Evolutionary conservation across 2,329 filamentous ascomycete genomes (phyloP).

Genomic region (Beauveria sp.): DNA sequence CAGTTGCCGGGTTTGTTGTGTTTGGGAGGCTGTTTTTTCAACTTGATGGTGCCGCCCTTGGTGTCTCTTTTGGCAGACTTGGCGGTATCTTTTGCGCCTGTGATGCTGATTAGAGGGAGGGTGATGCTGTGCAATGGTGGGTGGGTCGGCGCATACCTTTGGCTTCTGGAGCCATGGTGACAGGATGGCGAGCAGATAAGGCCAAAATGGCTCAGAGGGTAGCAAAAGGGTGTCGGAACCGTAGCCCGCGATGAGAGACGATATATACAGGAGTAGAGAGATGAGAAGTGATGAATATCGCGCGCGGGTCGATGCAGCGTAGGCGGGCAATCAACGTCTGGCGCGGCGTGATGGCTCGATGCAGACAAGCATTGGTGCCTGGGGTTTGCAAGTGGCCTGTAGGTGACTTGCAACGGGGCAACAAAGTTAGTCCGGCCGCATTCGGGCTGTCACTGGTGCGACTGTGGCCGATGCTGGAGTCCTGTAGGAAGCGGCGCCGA

Average conservation of each 20-base stretch:
- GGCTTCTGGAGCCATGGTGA: constrained; percentile 11
- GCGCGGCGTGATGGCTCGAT: background rate
- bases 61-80: constrained; percentile 52
- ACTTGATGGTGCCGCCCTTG: constrained; percentile 47
- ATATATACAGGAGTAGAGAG: background rate
- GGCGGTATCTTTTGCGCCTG: constrained; percentile 49
- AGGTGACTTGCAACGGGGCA: background rate
- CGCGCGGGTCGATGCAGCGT: background rate
- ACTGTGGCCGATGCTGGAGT: background rate
- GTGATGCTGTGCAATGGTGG: background rate
- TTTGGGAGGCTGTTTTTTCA: constrained; percentile 57
- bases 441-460: background rate
- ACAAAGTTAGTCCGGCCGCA: constrained; percentile 10
- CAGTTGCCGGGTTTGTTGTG: constrained; percentile 62
- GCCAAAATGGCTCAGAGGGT: background rate
- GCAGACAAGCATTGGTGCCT: background rate
- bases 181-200: background rate
- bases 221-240: background rate
- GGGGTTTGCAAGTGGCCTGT: background rate
- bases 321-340: background rate
- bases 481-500: too few species aligned
- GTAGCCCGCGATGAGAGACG: background rate
- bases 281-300: constrained; percentile 2
- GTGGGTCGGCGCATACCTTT: constrained; percentile 8
- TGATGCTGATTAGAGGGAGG: constrained; percentile 8